Conservation (phyloP, 306 rosid species). For the Rosa persica region DNA sequence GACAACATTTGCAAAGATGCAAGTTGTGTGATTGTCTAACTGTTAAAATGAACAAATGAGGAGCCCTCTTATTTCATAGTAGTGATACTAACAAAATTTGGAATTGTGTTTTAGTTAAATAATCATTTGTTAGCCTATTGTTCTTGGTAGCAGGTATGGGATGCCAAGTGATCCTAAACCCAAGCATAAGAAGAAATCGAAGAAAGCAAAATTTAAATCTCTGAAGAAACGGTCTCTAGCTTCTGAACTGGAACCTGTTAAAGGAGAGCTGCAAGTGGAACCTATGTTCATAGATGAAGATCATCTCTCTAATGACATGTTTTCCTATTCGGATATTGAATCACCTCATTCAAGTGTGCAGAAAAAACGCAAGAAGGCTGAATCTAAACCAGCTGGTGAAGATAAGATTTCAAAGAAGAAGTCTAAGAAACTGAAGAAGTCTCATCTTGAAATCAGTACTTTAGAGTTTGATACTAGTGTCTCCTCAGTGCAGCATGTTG, state of each 20-base stretch:
- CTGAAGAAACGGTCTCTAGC: constrained; percentile 81
- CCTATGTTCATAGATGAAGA: constrained; percentile 71
- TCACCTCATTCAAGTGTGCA: constrained; percentile 54
- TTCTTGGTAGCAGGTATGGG: constrained; percentile 48
- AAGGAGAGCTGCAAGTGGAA: constrained; percentile 55
- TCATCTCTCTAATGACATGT: constrained; percentile 31
- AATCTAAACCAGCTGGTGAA: constrained; percentile 41
- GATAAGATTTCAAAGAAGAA: constrained; percentile 62
- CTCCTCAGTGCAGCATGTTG: constrained; percentile 57
- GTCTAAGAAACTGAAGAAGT: constrained; percentile 75
- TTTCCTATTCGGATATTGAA: constrained; percentile 38
- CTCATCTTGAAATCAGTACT: constrained; percentile 46
- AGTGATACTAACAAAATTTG: neutral
- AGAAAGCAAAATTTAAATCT: constrained; percentile 91
- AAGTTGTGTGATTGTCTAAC: neutral
- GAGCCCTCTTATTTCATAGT: neutral
- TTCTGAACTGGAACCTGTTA: constrained; percentile 60
- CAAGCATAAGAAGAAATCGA: constrained; percentile 81
- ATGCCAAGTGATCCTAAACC: constrained; percentile 59
- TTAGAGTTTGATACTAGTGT: constrained; percentile 59
- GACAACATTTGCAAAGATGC: neutral
- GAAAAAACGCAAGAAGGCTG: constrained; percentile 75
- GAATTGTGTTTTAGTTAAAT: neutral
- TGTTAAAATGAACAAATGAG: neutral
- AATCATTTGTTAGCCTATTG: neutral